Evolutionary conservation across 768 basidiomycete genomes (phyloP).

Genomic region (Mrakia gelida): DNA sequence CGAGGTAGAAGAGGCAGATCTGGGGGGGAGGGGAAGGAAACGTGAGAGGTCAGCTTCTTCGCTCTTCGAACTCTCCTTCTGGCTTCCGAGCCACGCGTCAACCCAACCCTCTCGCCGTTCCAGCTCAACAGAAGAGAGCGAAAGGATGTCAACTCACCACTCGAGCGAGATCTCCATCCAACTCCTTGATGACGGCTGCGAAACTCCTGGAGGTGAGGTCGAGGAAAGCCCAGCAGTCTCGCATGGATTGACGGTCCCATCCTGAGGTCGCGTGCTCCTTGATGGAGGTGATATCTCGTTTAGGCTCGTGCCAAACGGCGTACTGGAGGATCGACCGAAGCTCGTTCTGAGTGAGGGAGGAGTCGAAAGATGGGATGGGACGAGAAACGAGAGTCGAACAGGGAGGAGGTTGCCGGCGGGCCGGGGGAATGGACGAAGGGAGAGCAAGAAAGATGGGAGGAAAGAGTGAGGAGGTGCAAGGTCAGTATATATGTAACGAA

Average conservation of each 20-base stretch:
- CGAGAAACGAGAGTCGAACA: not conserved
- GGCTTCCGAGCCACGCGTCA: too few relatives aligned
- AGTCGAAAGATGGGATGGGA: not conserved
- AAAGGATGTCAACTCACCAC: slow-evolving; percentile 59
- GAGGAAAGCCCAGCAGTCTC: slow-evolving; percentile 80
- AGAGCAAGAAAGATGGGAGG: not conserved
- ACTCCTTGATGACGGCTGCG: slow-evolving; percentile 86
- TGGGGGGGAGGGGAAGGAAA: slow-evolving; percentile 41
- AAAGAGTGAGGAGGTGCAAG: not conserved
- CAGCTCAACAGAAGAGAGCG: slow-evolving; percentile 6
- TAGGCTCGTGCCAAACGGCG: slow-evolving; percentile 71
- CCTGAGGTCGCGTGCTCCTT: slow-evolving; percentile 73
- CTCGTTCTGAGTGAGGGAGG: slow-evolving; percentile 50
- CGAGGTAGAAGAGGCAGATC: slow-evolving; percentile 94
- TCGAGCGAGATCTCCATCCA: slow-evolving; percentile 89
- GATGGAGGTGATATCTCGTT: slow-evolving; percentile 72
- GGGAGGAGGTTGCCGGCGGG: not conserved
- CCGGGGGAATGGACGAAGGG: not conserved
- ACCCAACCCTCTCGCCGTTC: not conserved
- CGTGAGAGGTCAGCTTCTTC: not conserved
- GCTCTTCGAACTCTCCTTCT: not conserved
- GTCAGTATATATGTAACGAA: not conserved
- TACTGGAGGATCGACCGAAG: slow-evolving; percentile 78
- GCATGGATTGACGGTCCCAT: slow-evolving; percentile 82
- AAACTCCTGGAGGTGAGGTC: slow-evolving; percentile 88